phyloP scores from a whole-genome alignment of 352 stramenopile genomes.

The Globisporangium paroecandrum region DNA sequence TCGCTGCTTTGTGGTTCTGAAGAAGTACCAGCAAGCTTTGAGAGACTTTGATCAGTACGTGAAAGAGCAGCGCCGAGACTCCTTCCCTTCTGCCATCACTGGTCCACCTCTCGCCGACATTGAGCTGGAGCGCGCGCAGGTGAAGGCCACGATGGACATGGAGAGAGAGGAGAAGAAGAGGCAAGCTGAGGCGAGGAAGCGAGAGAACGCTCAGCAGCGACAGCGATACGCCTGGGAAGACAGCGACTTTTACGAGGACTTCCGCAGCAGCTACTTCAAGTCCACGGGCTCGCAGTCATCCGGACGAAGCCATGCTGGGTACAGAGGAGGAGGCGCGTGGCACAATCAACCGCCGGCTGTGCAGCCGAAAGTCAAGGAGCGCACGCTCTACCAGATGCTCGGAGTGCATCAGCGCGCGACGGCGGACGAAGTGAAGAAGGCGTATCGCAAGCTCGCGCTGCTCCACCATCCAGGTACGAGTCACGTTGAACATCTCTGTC shows the following conservation, averaged over 20 bases:
- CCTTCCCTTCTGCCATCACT: neutral
- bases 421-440: conserved; percentile 80
- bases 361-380: conserved; percentile 21
- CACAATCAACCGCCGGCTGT: neutral
- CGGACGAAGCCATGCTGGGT: neutral
- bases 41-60: conserved; percentile 79
- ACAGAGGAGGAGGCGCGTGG: neutral
- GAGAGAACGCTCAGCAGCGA: conserved; percentile 26
- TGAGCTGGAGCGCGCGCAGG: conserved; percentile 44
- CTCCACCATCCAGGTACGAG: conserved; percentile 78
- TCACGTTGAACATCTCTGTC: neutral
- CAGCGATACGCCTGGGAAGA: conserved; percentile 46
- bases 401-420: conserved; percentile 54
- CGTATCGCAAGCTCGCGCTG: conserved; percentile 87
- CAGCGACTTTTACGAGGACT: conserved; percentile 50
- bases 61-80: conserved; percentile 33
- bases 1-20: conserved; percentile 59
- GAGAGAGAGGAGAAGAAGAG: conserved; percentile 34
- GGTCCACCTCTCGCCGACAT: conserved; percentile 26
- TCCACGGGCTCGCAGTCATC: conserved; percentile 1
- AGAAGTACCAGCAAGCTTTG: conserved; percentile 56
- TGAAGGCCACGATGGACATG: conserved; percentile 45
- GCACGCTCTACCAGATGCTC: conserved; percentile 82
- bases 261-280: conserved; percentile 25
- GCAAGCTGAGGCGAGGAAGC: conserved; percentile 39